These are phyloP conservation scores for Rubia peregrina DNA, from an alignment of 305 asterid genomes.

Conservation along the genomic window DNA sequence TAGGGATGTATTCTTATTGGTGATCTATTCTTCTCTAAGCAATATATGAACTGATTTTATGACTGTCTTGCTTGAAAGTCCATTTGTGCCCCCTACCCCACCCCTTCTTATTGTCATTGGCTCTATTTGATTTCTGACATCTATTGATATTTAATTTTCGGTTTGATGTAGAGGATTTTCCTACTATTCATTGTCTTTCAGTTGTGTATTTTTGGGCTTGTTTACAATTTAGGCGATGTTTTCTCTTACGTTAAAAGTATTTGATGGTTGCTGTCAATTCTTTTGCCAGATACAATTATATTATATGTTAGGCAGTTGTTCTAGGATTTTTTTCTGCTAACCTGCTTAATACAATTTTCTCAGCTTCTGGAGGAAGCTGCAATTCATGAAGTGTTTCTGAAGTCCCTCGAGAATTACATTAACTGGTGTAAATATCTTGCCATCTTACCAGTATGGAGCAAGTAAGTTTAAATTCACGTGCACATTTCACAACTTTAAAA, in stretches of 20 bases:
- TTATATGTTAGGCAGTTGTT: not conserved
- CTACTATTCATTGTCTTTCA: not conserved
- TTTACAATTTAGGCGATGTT: not conserved
- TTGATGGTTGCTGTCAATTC: not conserved
- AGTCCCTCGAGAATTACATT: conserved; percentile 92
- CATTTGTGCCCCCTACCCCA: not conserved
- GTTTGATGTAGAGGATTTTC: not conserved
- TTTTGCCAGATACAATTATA: not conserved
- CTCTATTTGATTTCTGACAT: not conserved
- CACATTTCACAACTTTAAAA: conserved; percentile 15
- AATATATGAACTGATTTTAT: not conserved
- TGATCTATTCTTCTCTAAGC: not conserved
- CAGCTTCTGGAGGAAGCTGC: conserved; percentile 98
- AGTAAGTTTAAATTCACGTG: conserved; percentile 48
- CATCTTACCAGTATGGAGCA: conserved; percentile 82
- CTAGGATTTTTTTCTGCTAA: conserved; percentile 4
- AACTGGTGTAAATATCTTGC: conserved; percentile 92
- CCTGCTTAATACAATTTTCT: conserved; percentile 17
- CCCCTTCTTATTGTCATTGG: not conserved
- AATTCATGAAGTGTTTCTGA: conserved; percentile 71
- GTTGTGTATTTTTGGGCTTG: not conserved
- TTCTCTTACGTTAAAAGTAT: not conserved
- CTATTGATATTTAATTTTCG: not conserved
- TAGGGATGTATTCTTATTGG: not conserved
- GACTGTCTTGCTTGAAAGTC: not conserved